These are phyloP conservation scores for Lachancea lanzarotensis DNA, from an alignment of 805 yeast genomes.

Conservation along the genomic window DNA sequence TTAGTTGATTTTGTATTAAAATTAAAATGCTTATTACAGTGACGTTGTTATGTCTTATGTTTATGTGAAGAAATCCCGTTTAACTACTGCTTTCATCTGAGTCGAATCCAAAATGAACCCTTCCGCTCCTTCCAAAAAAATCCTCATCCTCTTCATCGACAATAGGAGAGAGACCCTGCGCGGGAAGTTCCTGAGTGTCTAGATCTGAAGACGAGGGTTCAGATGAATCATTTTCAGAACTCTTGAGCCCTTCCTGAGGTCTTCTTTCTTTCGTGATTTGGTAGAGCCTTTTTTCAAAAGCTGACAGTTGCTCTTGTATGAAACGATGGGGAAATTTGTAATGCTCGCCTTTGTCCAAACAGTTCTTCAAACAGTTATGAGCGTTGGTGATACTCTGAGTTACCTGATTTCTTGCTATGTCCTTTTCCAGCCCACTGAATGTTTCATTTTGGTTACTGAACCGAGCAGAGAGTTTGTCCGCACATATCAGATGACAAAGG, in stretches of 20 bases:
- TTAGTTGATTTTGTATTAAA: background rate
- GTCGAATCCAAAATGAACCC: constrained; percentile 7
- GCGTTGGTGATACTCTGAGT: constrained; percentile 19
- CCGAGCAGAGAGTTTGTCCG: constrained; percentile 18
- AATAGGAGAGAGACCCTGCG: background rate
- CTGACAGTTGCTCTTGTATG: constrained; percentile 21
- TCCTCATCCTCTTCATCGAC: constrained; percentile 3
- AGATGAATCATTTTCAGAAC: background rate
- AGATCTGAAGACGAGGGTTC: background rate
- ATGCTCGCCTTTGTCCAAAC: constrained; percentile 13
- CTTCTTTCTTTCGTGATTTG: background rate
- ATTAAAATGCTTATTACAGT: background rate
- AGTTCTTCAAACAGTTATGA: constrained; percentile 16
- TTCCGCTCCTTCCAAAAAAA: constrained; percentile 4
- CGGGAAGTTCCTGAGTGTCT: constrained; percentile 4
- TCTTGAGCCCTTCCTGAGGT: background rate
- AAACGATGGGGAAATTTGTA: constrained; percentile 18
- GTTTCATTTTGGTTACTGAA: constrained; percentile 8
- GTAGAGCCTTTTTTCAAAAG: constrained; percentile 19
- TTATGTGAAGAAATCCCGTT: background rate
- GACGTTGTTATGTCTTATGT: background rate
- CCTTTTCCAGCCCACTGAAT: constrained; percentile 14
- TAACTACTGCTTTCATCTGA: constrained; percentile 5
- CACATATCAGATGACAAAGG: constrained; percentile 23
- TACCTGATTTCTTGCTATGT: constrained; percentile 21